Evolutionary conservation across 2,329 filamentous ascomycete species (phyloP).

Genomic region (Fusarium sp.): DNA sequence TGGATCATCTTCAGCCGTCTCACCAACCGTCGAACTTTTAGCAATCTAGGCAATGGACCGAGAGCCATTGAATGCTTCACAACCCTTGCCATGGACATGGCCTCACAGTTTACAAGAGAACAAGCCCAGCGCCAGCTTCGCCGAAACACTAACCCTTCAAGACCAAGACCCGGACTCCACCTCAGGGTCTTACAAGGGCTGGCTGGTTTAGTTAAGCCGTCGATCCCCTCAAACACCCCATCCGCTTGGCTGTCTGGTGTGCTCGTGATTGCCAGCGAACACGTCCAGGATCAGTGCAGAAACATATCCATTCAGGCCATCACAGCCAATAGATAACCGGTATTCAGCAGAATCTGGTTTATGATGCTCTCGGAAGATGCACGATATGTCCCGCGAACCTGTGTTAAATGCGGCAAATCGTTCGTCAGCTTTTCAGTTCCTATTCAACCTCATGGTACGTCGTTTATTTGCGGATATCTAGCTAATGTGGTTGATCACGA

Average conservation of each 20-base stretch:
- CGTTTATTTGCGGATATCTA: neutral
- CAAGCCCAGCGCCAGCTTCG: constrained; percentile 8
- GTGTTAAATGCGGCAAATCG: constrained; percentile 31
- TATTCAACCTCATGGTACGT: constrained; percentile 14
- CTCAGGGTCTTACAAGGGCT: constrained; percentile 24
- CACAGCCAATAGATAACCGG: constrained; percentile 30
- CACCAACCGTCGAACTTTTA: constrained; percentile 16
- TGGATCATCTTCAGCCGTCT: constrained; percentile 30
- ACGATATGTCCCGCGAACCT: constrained; percentile 34
- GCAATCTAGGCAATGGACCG: constrained; percentile 2
- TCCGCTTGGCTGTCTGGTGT: constrained; percentile 35
- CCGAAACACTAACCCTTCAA: constrained; percentile 20
- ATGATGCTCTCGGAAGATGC: constrained; percentile 35
- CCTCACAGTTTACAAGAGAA: constrained; percentile 26
- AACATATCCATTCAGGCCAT: constrained; percentile 19
- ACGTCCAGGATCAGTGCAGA: constrained; percentile 37
- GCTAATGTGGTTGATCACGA: constrained; percentile 12
- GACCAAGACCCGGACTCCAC: constrained; percentile 8
- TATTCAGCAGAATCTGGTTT: constrained; percentile 27
- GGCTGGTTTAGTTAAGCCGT: constrained; percentile 28
- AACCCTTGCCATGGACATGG: constrained; percentile 24
- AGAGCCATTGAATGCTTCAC: constrained; percentile 13
- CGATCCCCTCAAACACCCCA: constrained; percentile 34
- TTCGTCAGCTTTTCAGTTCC: constrained; percentile 28
- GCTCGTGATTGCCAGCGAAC: constrained; percentile 46